Evolutionary conservation across 177 flowering plant genomes (phyloP), one percentile per base, ranked within the genome.

Genomic region (Tripterygium wilfordii): DNA sequence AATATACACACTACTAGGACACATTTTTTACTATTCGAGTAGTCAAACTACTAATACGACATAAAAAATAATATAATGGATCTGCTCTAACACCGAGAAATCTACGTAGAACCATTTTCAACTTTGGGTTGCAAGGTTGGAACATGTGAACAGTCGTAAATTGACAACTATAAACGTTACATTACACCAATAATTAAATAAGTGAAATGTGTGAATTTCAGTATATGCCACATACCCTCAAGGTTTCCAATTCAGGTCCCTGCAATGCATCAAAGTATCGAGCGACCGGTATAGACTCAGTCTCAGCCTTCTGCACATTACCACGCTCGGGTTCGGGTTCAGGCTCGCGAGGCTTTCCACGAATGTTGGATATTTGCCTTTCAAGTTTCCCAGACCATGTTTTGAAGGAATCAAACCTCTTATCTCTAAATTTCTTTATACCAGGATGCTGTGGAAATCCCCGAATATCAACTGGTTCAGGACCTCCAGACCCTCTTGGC

Each of bases 381-480:
- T 78, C 87, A 7, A 80, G 69, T 57, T 60, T 71, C 15, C 79
- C 81, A 25, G 83, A 71, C 76, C 81, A 78, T 15, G 87, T 80
- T 47, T 74, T 78, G 60, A 80, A 80, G 13, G 81, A 63, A 65
- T 80, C 74, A 50, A 40, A 80, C 38, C 75, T 58, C 20, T 47
- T 60, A 29, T 80, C 82, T 40, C 53, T 74, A 17, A 68, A 52
- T 53, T 33, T 53, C 36, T 56, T 54, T 7, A 43, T 45, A 35
- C 63, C 58, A 0, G 66, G 66, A 46, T 73, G 48, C 32, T 36
- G 13, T 16, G 30, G 16, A 2, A 49, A 8, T 21, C 49, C 47
- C 8, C 19, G 28, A 9, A 4, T 19, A 1, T 31, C 2, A 43
- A 19, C 52, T 17, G 53, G 52, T 21, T 60, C 66, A 6, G 25